Conservation (phyloP, 768 basidiomycete species). For the Mycena chlorophos region DNA sequence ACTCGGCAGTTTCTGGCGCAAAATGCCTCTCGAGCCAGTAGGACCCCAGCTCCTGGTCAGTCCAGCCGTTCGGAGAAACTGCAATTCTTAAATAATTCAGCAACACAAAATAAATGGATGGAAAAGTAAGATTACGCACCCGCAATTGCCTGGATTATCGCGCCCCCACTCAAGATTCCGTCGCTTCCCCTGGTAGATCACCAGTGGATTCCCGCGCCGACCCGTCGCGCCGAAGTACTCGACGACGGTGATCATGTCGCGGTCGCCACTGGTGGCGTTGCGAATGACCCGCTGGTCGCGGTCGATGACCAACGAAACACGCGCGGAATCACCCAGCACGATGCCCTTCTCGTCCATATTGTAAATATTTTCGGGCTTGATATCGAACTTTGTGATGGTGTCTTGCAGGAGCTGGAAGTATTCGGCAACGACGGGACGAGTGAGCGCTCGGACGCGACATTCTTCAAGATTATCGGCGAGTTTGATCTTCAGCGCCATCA, state of each 20-base stretch:
- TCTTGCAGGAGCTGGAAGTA: conserved; percentile 28
- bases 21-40: conserved; percentile 23
- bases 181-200: conserved; percentile 39
- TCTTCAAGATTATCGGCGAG: conserved; percentile 9
- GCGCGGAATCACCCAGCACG: conserved; percentile 28
- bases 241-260: conserved; percentile 44
- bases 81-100: conserved; percentile 18
- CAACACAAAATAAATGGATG: not conserved
- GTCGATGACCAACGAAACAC: conserved; percentile 21
- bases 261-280: conserved; percentile 29
- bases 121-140: not conserved
- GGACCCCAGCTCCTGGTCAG: conserved; percentile 18
- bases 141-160: conserved; percentile 14
- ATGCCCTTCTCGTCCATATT: conserved; percentile 37
- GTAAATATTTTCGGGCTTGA: conserved; percentile 30
- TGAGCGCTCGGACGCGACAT: conserved; percentile 5
- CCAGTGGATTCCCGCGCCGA: conserved; percentile 27
- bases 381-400: conserved; percentile 24
- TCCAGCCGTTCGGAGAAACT: conserved; percentile 26
- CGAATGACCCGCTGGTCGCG: conserved; percentile 23
- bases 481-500: no score
- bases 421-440: conserved; percentile 22
- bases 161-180: conserved; percentile 36
- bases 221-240: conserved; percentile 42
- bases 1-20: conserved; percentile 8